Evolutionary conservation across 1,139 yeast genomes (phyloP), one percentile per base, ranked within the genome.

Genomic region (Torulaspora pretoriensis): DNA sequence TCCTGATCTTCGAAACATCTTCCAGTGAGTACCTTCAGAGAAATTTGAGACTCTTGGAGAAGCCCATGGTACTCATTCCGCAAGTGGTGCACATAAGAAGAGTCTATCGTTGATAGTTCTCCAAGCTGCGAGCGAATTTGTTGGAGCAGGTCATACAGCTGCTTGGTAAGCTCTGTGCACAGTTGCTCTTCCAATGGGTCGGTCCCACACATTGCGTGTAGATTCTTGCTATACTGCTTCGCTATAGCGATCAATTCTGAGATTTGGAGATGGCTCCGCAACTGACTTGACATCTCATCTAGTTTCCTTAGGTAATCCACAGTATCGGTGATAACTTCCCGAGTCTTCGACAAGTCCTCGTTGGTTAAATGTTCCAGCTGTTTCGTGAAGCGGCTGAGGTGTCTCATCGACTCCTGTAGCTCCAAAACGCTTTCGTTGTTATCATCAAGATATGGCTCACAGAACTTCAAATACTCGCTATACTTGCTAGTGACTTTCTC

Each of bases 61-160:
- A 59, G 44, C 13, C 61, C 59, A 26, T 58, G 61, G 40, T 57
- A 59, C 27, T 59, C 64, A 34, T 61, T 60, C 22, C 58, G 50
- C 27, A 59, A 32, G 39, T 61, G 59, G 32, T 50, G 54, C 13
- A 61, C 42, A 26, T 53, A 51, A 6, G 64, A 60, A 4, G 65
- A 61, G n/a, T 52, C 51, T 16, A 55, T 36, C 2, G 49, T 48
- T 17, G 53, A 48, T 13, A 60, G 29, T 4, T 51, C 41, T 5
- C 40, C 42, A 8, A 61, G 44, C 12, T 55, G 35, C 6, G 40
- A 23, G 34, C 53, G 50, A 27, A 57, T 50, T 16, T 40, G 43
- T 2, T 29, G 35, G 8, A 60, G 48, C 3, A 52, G 38, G 1
- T 36, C 24, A 42, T 52, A 45, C 12, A 59, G 43, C 26, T 57